A percentile compares a stretch with the other conserved stretches of the same genome.
Conservation (phyloP, 352 stramenopile species). For the Pythium coloratum region DNA sequence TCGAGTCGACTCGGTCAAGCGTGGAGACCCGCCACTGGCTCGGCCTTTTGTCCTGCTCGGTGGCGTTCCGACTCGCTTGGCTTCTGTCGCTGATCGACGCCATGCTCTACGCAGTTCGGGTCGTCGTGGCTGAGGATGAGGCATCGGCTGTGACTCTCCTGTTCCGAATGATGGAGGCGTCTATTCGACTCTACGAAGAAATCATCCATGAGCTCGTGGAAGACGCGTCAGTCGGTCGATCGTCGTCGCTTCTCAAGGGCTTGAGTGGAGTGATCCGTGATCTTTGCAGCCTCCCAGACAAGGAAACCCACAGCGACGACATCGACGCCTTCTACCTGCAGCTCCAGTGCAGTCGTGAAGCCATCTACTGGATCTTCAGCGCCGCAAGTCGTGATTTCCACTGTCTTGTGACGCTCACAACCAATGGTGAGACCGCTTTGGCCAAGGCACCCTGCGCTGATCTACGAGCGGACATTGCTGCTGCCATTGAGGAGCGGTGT, state of each 20-base stretch:
- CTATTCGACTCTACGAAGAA: not conserved
- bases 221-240: slow-evolving; percentile 8
- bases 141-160: not conserved
- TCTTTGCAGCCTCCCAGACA: slow-evolving; percentile 9
- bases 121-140: not conserved
- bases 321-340: slow-evolving; percentile 12
- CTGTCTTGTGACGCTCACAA: slow-evolving; percentile 15
- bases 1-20: slow-evolving; percentile 23
- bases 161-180: not conserved
- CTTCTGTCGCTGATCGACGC: not conserved
- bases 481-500: slow-evolving; percentile 32
- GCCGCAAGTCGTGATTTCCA: slow-evolving; percentile 12
- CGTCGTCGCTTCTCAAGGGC: slow-evolving; percentile 13
- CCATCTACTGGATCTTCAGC: slow-evolving; percentile 13
- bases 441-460: not conserved
- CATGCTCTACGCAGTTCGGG: not conserved
- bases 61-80: slow-evolving; percentile 3
- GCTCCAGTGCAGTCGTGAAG: slow-evolving; percentile 12
- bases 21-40: slow-evolving; percentile 30
- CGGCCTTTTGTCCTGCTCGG: not conserved
- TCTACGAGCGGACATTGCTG: slow-evolving; percentile 30
- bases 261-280: slow-evolving; percentile 5
- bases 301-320: not conserved
- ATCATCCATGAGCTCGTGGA: slow-evolving; percentile 11
- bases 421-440: not conserved